Percentiles rank a stretch among this genome's conserved stretches.
These are phyloP conservation scores for Diplodia sapinea DNA, from an alignment of 2,329 filamentous ascomycete genomes.

Conservation along the genomic window DNA sequence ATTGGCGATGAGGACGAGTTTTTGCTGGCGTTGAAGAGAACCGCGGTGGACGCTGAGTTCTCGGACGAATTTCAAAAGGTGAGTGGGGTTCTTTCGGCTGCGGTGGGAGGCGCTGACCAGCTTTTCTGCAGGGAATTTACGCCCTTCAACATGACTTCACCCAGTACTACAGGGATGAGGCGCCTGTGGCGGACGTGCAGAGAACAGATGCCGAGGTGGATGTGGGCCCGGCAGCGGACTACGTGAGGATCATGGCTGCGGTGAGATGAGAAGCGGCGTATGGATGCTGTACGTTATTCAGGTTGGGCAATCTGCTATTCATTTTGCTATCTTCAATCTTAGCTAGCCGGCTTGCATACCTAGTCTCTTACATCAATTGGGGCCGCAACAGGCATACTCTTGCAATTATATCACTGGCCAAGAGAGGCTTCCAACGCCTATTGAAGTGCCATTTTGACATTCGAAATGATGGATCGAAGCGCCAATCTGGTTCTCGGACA, in stretches of 20 bases:
- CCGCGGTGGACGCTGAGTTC: conserved; percentile 41
- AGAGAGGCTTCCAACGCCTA: no score
- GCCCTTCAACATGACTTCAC: conserved; percentile 14
- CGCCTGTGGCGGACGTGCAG: neutral
- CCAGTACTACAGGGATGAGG: neutral
- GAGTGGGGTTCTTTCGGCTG: conserved; percentile 19
- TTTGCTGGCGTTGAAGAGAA: conserved; percentile 43
- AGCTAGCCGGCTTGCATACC: no score
- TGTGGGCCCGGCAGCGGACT: neutral
- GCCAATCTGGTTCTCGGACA: no score
- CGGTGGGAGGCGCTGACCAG: neutral
- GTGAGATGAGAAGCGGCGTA: neutral
- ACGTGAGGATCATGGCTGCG: neutral
- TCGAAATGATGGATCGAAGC: no score
- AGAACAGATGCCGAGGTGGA: neutral
- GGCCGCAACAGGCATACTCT: no score
- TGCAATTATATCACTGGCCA: no score
- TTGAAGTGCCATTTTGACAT: no score
- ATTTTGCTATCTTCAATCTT: neutral
- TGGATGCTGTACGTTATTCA: neutral
- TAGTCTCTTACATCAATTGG: no score
- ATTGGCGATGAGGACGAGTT: conserved; percentile 48
- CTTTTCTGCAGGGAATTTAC: neutral
- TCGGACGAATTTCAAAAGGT: conserved; percentile 40
- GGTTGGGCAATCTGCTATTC: neutral